phyloP scores from a whole-genome alignment of 192 early-diverging fungal species.

The Spizellomyces sp. region DNA sequence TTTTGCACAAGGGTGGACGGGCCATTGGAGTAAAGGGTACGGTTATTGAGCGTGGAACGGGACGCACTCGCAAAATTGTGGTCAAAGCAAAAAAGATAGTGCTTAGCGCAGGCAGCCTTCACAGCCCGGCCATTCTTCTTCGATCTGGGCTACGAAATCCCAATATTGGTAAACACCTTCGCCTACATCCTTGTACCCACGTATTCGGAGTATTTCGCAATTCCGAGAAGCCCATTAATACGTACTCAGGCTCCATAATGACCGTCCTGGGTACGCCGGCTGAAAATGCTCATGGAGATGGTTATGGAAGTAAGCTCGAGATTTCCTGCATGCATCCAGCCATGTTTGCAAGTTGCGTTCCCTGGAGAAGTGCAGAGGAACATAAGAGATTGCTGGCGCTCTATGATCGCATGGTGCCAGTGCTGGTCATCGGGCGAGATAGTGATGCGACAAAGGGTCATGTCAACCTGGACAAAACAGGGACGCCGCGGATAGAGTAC shows the following conservation, averaged over 20 bases:
- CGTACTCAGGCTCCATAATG: conserved; percentile 59
- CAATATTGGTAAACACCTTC: conserved; percentile 68
- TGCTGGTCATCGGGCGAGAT: conserved; percentile 65
- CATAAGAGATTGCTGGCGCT: conserved; percentile 57
- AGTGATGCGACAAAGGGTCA: conserved; percentile 49
- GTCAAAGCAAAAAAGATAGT: conserved; percentile 63
- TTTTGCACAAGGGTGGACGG: conserved; percentile 56
- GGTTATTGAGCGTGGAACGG: conserved; percentile 28
- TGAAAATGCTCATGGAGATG: conserved; percentile 61
- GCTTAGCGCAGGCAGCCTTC: conserved; percentile 62
- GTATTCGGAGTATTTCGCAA: conserved; percentile 70
- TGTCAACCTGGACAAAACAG: conserved; percentile 46
- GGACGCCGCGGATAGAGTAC: conserved; percentile 51
- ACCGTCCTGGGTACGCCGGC: conserved; percentile 54
- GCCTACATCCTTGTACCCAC: conserved; percentile 62
- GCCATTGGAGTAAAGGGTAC: conserved; percentile 58
- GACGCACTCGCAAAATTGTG: conserved; percentile 29
- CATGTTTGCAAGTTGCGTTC: conserved; percentile 39
- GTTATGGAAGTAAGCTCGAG: conserved; percentile 71
- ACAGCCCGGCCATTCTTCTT: conserved; percentile 65
- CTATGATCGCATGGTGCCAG: conserved; percentile 47
- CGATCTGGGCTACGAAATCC: conserved; percentile 68
- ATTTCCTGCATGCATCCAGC: conserved; percentile 61
- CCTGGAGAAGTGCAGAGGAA: conserved; percentile 52
- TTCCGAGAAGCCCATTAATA: conserved; percentile 34